Evolutionary conservation across 2,329 filamentous ascomycete genomes (phyloP), one percentile per base, ranked within the genome.

Genomic region (Chaetomiaceae sp.): DNA sequence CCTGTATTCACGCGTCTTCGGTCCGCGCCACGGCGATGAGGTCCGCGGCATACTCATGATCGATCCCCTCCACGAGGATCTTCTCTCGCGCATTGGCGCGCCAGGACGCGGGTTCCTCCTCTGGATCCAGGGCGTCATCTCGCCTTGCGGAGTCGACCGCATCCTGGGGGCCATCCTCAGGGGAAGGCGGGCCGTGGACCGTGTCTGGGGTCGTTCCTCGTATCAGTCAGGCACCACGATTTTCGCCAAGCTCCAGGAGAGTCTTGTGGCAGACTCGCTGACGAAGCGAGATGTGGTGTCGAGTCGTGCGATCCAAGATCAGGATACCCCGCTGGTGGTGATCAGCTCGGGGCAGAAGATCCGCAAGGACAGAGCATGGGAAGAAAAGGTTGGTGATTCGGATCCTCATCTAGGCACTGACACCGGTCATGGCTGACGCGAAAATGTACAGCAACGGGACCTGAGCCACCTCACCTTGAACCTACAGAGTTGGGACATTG

Each of bases 181-280:
- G 48, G 89, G 91, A 34, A 87, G 91, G 37, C 87, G 80, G 1
- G 84, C 88, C 34, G 83, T 87, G 66, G 92, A 97, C 68, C 86
- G 94, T 9, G 84, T 96, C 11, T 95, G 88, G 70, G 94, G 94
- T 12, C 80, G 83, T 40, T 83, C 84, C 5, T 83, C 90, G 0
- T 87, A 90, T 65, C 89, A 95, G 69, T 79, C 78, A 22, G 89
- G 88, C 57, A 95, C 91, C 68, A 86, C 82, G 68, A 86, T 96
- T 69, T 96, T 95, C 68, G 88, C 91, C 4, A 89, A 91, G 71
- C 77, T 99, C 52, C 94, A 99, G 71, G 94, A 99, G 73, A 92
- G 87, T 60, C 77, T 97, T 1, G 90, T 96, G 29, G 91, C 91
- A 0, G 81, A 85, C 60, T 89, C 88, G 1, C 82, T 97, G 61